Evolutionary conservation across 805 yeast species (phyloP).

Genomic region (Yamadazyma philogaea): DNA sequence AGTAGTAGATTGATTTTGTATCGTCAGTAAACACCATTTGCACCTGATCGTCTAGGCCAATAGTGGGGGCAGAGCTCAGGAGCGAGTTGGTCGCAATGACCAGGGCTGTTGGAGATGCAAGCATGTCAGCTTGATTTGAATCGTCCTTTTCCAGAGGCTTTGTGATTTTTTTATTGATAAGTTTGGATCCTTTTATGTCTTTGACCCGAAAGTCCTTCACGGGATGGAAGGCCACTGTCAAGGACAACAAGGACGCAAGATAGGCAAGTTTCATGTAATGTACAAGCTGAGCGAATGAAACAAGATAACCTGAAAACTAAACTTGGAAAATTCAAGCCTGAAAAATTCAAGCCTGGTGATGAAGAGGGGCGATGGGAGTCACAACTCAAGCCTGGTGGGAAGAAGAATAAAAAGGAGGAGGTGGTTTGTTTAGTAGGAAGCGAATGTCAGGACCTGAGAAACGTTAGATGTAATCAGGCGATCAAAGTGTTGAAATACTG

Average conservation of each 20-base stretch:
- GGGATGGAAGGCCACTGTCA: constrained; percentile 14
- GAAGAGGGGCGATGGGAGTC: background rate
- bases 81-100: constrained; percentile 12
- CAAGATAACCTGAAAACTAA: no score
- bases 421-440: no score
- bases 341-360: background rate
- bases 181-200: constrained; percentile 9
- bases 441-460: no score
- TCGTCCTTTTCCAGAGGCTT: background rate
- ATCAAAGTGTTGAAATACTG: no score
- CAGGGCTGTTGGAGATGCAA: constrained; percentile 11
- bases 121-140: constrained; percentile 2
- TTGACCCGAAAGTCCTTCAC: constrained; percentile 19
- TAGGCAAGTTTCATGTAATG: constrained; percentile 4
- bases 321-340: background rate
- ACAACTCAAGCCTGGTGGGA: no score
- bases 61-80: constrained; percentile 16
- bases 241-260: background rate
- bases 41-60: constrained; percentile 13
- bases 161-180: background rate
- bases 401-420: no score
- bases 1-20: constrained; percentile 20
- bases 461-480: no score
- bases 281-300: background rate
- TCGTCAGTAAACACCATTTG: constrained; percentile 22